phyloP scores from a whole-genome alignment of 345 rosid genomes.

The Corchorus capsularis region DNA sequence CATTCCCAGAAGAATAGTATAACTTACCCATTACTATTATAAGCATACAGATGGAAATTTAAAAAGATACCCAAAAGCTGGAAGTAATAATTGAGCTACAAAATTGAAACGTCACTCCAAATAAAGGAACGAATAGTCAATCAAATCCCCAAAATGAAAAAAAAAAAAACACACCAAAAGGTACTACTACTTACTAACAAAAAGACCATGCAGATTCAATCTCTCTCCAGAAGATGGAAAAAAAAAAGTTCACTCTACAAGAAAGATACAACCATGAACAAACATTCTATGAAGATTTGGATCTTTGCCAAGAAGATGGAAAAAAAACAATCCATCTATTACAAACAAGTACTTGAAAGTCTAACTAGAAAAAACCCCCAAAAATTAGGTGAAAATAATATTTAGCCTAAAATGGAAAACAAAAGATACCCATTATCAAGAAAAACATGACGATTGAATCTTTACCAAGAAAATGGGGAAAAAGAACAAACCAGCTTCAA shows the following conservation, averaged over 20 bases:
- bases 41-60: conserved; percentile 8
- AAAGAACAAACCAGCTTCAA: conserved; percentile 2
- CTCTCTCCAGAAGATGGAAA: background rate
- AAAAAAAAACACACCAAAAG: conserved; percentile 8
- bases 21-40: conserved; percentile 15
- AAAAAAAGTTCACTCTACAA: background rate
- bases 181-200: conserved; percentile 6
- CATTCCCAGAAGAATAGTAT: background rate
- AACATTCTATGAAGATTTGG: no score
- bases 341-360: no score
- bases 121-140: background rate
- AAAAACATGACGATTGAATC: conserved; percentile 16
- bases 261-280: background rate
- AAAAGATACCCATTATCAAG: conserved; percentile 12
- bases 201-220: conserved; percentile 16
- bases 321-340: no score
- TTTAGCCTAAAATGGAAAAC: conserved; percentile 10
- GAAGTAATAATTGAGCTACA: background rate
- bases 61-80: conserved; percentile 1
- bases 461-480: background rate
- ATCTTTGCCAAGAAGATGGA: no score
- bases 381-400: background rate
- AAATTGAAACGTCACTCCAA: background rate
- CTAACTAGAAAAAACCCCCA: no score
- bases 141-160: background rate